These are phyloP conservation scores for Monosporascus sp. DNA, from an alignment of 2,329 filamentous ascomycete genomes.

Conservation along the genomic window DNA sequence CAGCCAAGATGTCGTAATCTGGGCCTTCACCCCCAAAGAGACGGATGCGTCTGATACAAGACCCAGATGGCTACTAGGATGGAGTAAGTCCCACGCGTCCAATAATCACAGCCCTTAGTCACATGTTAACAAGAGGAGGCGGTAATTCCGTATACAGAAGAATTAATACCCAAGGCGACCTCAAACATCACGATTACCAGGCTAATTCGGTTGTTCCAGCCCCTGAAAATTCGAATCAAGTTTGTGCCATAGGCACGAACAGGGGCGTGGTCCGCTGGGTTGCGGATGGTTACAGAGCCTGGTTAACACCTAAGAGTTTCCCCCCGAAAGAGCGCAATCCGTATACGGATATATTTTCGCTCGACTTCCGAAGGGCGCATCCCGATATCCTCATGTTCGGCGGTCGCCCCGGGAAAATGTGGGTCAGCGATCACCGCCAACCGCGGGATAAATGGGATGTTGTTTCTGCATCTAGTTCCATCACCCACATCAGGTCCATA, in stretches of 20 bases:
- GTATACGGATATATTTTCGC: constrained; percentile 38
- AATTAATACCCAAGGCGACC: constrained; percentile 6
- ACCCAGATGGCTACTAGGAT: constrained; percentile 32
- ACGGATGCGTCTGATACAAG: constrained; percentile 20
- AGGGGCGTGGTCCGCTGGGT: constrained; percentile 38
- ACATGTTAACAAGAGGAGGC: background rate
- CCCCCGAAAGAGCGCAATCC: constrained; percentile 11
- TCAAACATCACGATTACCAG: constrained; percentile 28
- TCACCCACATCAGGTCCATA: constrained; percentile 46
- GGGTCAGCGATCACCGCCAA: constrained; percentile 39
- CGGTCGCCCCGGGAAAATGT: constrained; percentile 41
- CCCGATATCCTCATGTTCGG: constrained; percentile 45
- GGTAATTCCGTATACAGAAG: constrained; percentile 1
- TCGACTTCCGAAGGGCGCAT: constrained; percentile 41
- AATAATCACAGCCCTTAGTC: background rate
- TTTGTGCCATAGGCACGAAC: constrained; percentile 44
- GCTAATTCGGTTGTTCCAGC: constrained; percentile 32
- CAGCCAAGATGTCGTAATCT: constrained; percentile 26
- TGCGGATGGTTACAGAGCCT: constrained; percentile 25
- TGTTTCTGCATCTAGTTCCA: constrained; percentile 31
- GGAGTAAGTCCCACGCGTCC: constrained; percentile 4
- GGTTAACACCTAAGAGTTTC: constrained; percentile 25
- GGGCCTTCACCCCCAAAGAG: constrained; percentile 32
- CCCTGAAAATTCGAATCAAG: constrained; percentile 29
- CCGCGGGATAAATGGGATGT: constrained; percentile 9